Percentiles rank a stretch among this genome's conserved stretches.
phyloP scores from a whole-genome alignment of 805 yeast genomes.

The Candida patagonica region DNA sequence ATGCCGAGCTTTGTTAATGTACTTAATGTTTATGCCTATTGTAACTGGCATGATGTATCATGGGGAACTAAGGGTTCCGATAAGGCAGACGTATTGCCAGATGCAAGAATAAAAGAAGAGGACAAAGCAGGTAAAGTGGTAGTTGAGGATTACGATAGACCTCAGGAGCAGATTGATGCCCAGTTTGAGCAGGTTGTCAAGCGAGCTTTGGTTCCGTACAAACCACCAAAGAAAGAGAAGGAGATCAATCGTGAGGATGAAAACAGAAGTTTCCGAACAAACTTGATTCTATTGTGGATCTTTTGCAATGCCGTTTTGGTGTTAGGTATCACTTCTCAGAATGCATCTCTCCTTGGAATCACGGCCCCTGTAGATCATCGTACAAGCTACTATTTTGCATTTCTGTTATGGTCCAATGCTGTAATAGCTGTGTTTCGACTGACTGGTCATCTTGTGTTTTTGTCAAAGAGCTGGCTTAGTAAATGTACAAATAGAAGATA shows the following conservation, averaged over 20 bases:
- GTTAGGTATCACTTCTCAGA: slow-evolving; percentile 30
- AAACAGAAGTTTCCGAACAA: slow-evolving; percentile 33
- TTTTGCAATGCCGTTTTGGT: slow-evolving; percentile 30
- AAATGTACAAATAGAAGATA: slow-evolving; percentile 15
- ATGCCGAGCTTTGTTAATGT: slow-evolving; percentile 34
- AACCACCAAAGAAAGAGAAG: slow-evolving; percentile 27
- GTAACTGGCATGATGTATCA: slow-evolving; percentile 63
- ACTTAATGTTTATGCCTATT: slow-evolving; percentile 57
- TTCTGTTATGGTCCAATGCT: slow-evolving; percentile 54
- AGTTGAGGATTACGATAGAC: slow-evolving; percentile 42
- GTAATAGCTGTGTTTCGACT: slow-evolving; percentile 50
- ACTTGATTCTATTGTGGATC: slow-evolving; percentile 32
- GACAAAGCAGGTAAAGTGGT: slow-evolving; percentile 46
- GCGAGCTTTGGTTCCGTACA: slow-evolving; percentile 44
- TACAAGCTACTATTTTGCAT: slow-evolving; percentile 33
- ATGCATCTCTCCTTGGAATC: slow-evolving; percentile 27
- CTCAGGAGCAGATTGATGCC: slow-evolving; percentile 43
- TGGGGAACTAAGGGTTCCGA: slow-evolving; percentile 71
- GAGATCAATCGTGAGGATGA: slow-evolving; percentile 27
- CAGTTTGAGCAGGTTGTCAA: slow-evolving; percentile 38
- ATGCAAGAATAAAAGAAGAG: slow-evolving; percentile 36
- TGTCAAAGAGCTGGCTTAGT: slow-evolving; percentile 24
- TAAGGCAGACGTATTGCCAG: slow-evolving; percentile 44
- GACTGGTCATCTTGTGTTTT: slow-evolving; percentile 43
- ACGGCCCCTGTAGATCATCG: slow-evolving; percentile 31